Evolutionary conservation across 345 rosid genomes (phyloP).

Genomic region (Citrus hindsii): DNA sequence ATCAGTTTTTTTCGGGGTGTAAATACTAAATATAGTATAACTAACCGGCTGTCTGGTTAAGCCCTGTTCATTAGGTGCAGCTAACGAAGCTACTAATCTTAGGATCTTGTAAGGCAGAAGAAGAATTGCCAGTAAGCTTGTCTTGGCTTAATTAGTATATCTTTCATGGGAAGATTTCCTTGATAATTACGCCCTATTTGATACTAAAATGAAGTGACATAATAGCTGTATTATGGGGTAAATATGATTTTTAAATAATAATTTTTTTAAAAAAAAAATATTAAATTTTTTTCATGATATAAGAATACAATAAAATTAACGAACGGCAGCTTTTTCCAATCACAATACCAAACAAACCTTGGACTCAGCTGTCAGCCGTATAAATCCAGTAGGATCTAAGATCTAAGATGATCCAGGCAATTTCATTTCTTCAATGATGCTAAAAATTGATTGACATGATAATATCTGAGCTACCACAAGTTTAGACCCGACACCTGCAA

Average conservation of each 20-base stretch:
- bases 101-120: background rate
- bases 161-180: background rate
- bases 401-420: background rate
- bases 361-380: background rate
- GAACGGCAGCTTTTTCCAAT: rapidly evolving
- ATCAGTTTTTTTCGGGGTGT: background rate
- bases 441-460: slow-evolving; percentile 8
- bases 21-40: background rate
- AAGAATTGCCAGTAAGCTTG: background rate
- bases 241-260: no score
- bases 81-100: background rate
- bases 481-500: no score
- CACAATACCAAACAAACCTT: background rate
- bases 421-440: background rate
- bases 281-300: no score
- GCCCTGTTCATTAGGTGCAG: background rate
- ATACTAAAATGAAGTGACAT: no score
- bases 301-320: no score
- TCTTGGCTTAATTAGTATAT: background rate
- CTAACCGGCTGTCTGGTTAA: no score
- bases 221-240: no score
- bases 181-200: no score
- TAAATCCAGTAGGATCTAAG: background rate
- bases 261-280: no score
- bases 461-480: slow-evolving; percentile 17